phyloP scores from a whole-genome alignment of 176 grass and related monocot species.

The Ananas comosus region DNA sequence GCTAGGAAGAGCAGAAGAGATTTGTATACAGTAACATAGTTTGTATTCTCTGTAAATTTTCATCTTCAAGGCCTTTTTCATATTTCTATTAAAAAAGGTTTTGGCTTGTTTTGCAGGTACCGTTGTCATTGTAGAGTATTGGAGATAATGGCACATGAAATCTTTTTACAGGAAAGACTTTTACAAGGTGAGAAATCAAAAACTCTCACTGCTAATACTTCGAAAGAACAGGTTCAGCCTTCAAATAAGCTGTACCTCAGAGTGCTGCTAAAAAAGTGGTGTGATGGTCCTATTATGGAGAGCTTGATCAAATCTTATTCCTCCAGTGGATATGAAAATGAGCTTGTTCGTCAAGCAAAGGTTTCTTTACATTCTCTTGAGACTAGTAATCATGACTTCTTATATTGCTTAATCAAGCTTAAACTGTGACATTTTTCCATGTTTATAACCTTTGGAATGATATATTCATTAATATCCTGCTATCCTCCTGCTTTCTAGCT shows the following conservation, averaged over 20 bases:
- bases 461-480: no score
- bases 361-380: conserved; percentile 24
- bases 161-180: conserved; percentile 67
- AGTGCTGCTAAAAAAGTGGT: conserved; percentile 43
- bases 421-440: neutral
- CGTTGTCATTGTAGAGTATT: conserved; percentile 55
- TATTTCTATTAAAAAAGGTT: conserved; percentile 12
- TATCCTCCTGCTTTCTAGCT: neutral
- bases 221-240: conserved; percentile 27
- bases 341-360: conserved; percentile 63
- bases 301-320: conserved; percentile 50
- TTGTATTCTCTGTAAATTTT: conserved; percentile 1
- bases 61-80: neutral
- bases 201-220: conserved; percentile 9
- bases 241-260: conserved; percentile 21
- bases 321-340: conserved; percentile 36
- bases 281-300: conserved; percentile 35
- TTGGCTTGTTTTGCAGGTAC: conserved; percentile 40
- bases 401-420: neutral
- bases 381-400: conserved; percentile 1
- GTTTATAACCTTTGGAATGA: no score
- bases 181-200: conserved; percentile 29
- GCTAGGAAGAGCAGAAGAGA: neutral
- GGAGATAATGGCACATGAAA: conserved; percentile 70
- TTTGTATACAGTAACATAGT: conserved; percentile 3